A percentile compares a stretch with the other conserved stretches of the same genome.
Conservation (phyloP, 169 alveolate species). For the Eimeria nieschulzi region DNA sequence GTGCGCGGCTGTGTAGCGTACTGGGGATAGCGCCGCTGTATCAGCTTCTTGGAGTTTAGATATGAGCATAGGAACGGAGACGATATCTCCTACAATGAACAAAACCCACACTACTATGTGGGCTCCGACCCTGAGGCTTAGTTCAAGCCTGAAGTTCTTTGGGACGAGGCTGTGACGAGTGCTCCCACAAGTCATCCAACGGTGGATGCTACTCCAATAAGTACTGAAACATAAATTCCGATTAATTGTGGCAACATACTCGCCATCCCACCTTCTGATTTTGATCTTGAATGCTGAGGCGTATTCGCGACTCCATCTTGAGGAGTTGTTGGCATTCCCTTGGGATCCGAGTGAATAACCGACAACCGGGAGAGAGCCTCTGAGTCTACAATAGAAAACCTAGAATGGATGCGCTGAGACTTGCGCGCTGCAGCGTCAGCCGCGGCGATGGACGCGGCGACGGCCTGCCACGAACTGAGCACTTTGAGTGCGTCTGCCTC, state of each 20-base stretch:
- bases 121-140: too few species aligned
- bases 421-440: neutral
- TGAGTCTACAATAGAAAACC: neutral
- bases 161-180: too few species aligned
- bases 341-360: neutral
- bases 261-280: too few species aligned
- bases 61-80: neutral
- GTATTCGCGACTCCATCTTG: too few species aligned
- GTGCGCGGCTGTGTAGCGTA: neutral
- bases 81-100: neutral
- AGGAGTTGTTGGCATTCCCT: neutral
- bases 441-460: neutral
- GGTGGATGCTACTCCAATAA: too few species aligned
- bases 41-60: conserved; percentile 4
- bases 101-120: too few species aligned
- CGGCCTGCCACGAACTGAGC: neutral
- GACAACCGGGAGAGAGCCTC: neutral
- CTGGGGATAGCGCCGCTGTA: neutral
- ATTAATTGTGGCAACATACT: too few species aligned
- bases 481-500: conserved; percentile 1
- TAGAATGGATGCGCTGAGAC: neutral
- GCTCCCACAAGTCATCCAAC: too few species aligned
- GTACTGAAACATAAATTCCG: too few species aligned
- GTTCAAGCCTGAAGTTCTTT: too few species aligned
- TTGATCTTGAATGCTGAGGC: too few species aligned